A percentile compares a stretch with the other conserved stretches of the same genome.
Conservation (phyloP, 2,329 filamentous ascomycete genomes). For the Fusarium verrucosum region DNA sequence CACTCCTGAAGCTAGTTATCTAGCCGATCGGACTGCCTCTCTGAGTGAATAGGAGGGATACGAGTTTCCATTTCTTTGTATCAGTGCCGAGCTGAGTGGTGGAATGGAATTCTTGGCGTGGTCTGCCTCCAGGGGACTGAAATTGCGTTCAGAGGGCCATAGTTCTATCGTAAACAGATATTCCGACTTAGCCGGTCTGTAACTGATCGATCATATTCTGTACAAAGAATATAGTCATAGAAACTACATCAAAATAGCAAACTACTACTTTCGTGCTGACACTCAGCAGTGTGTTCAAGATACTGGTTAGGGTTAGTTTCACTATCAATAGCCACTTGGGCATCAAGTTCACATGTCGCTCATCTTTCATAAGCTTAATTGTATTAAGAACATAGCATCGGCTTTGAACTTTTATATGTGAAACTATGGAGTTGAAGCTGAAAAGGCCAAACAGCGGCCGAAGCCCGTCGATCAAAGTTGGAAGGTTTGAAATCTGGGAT, state of each 20-base stretch:
- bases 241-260: neutral
- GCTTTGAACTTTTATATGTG: neutral
- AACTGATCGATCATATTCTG: neutral
- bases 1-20: constrained; percentile 16
- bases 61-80: constrained; percentile 10
- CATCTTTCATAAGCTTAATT: neutral
- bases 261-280: neutral
- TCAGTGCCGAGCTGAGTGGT: constrained; percentile 28
- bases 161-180: neutral
- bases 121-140: too few species aligned
- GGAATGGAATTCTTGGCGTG: too few species aligned
- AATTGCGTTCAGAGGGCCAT: neutral
- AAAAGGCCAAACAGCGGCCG: neutral
- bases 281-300: neutral
- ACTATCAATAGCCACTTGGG: neutral
- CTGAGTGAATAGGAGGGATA: constrained; percentile 7
- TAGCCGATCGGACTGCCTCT: constrained; percentile 9
- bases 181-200: neutral
- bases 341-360: neutral
- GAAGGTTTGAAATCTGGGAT: neutral
- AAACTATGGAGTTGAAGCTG: neutral
- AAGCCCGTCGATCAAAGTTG: neutral
- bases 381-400: neutral
- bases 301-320: constrained; percentile 18
- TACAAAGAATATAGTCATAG: too few species aligned